These are phyloP conservation scores for Pleurotus platypus DNA, from an alignment of 768 basidiomycete species.

Conservation along the genomic window DNA sequence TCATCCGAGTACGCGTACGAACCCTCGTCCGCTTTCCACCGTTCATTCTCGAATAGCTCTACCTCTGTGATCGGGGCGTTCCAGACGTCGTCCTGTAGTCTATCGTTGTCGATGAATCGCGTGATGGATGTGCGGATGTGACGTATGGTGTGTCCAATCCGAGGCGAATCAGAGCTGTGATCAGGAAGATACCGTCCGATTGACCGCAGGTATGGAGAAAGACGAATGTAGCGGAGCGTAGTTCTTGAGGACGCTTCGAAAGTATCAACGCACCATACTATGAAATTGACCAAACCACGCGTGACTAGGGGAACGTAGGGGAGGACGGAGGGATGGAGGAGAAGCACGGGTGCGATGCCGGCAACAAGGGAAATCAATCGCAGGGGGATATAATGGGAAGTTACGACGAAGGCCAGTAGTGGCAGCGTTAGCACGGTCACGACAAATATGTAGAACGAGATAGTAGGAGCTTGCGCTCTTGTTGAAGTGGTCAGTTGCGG, in stretches of 20 bases:
- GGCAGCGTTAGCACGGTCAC: conserved; percentile 43
- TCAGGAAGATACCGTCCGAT: neutral
- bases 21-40: conserved; percentile 27
- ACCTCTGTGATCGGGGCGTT: conserved; percentile 60
- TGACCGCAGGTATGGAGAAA: neutral
- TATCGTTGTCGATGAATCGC: conserved; percentile 60
- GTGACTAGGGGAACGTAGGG: conserved; percentile 24
- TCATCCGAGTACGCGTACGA: neutral
- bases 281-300: neutral
- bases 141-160: neutral
- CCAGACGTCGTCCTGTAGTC: conserved; percentile 63
- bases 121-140: conserved; percentile 22
- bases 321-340: conserved; percentile 47
- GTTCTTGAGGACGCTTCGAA: neutral
- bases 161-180: neutral
- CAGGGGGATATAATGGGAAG: conserved; percentile 45
- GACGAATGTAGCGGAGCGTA: neutral
- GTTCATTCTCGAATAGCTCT: conserved; percentile 80
- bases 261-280: neutral
- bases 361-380: conserved; percentile 41
- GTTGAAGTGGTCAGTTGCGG: conserved; percentile 18
- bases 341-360: conserved; percentile 49
- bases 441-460: conserved; percentile 23
- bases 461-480: conserved; percentile 25
- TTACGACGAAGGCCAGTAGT: conserved; percentile 44